These are phyloP conservation scores for Solanum acaule DNA, from an alignment of 257 asterid genomes.

Conservation along the genomic window DNA sequence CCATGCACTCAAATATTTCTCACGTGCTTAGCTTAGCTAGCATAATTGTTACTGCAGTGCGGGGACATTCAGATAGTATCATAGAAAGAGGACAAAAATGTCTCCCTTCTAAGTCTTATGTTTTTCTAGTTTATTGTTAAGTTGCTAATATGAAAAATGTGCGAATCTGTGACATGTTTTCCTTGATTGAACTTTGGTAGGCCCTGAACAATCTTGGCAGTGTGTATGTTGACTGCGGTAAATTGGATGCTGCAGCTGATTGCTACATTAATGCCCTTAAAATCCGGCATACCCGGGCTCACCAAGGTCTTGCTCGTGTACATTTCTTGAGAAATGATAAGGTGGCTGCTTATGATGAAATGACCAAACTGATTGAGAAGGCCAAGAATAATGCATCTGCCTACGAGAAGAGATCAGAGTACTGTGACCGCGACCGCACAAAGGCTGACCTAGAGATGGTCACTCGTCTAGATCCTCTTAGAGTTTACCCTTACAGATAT, in stretches of 20 bases:
- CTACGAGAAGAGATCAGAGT: conserved; percentile 93
- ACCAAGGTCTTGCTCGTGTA: conserved; percentile 99
- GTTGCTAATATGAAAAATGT: neutral
- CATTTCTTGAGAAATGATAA: conserved; percentile 76
- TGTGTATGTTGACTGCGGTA: conserved; percentile 77
- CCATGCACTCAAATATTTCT: neutral
- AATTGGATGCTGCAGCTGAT: conserved; percentile 90
- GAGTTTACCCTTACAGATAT: conserved; percentile 94
- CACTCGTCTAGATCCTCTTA: conserved; percentile 81
- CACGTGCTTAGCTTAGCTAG: neutral
- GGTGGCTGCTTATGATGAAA: conserved; percentile 83
- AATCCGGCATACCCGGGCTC: conserved; percentile 93
- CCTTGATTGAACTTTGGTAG: conserved; percentile 20
- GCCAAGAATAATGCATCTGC: conserved; percentile 90
- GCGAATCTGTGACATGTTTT: neutral
- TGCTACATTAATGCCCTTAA: conserved; percentile 95
- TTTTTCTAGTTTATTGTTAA: neutral
- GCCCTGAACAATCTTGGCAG: conserved; percentile 98
- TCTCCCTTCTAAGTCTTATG: neutral
- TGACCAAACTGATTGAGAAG: conserved; percentile 84
- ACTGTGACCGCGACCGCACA: conserved; percentile 86
- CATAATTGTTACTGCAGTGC: neutral
- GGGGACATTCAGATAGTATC: neutral
- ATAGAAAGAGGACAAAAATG: neutral
- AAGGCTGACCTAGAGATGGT: conserved; percentile 93